Conservation (phyloP, 2,329 filamentous ascomycete genomes). For the Claviceps quebecensis region DNA sequence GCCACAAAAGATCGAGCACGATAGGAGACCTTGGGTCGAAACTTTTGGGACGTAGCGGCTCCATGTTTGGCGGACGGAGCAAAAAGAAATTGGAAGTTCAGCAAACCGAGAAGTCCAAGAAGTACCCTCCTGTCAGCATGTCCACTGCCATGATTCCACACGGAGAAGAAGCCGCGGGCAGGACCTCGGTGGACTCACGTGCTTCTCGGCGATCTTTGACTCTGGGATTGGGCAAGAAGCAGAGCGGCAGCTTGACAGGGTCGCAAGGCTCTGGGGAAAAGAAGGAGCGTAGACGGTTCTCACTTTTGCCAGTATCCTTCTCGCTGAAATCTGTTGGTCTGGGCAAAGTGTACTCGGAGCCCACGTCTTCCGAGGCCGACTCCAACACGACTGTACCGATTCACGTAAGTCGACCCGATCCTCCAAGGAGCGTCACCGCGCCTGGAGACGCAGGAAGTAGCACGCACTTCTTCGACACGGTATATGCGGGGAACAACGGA, state of each 20-base stretch:
- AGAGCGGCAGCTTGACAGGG: constrained; percentile 49
- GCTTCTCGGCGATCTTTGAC: constrained; percentile 56
- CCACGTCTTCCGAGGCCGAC: constrained; percentile 28
- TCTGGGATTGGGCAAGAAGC: constrained; percentile 54
- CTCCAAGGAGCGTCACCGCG: constrained; percentile 19
- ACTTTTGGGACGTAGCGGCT: constrained; percentile 71
- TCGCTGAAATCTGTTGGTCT: constrained; percentile 51
- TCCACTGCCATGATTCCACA: constrained; percentile 48
- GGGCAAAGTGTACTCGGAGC: constrained; percentile 32
- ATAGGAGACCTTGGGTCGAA: constrained; percentile 73
- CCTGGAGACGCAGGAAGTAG: constrained; percentile 22
- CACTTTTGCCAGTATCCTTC: constrained; percentile 50
- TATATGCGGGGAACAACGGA: constrained; percentile 23
- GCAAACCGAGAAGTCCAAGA: constrained; percentile 47
- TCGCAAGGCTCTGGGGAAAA: constrained; percentile 44
- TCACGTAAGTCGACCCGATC: constrained; percentile 26
- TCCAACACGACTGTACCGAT: constrained; percentile 40
- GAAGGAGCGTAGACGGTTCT: constrained; percentile 51
- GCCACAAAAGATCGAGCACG: constrained; percentile 59
- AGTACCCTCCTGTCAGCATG: constrained; percentile 88
- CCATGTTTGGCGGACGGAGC: constrained; percentile 55
- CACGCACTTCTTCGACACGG: constrained; percentile 26
- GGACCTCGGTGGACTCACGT: constrained; percentile 57
- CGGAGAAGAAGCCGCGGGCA: constrained; percentile 33
- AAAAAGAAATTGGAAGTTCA: constrained; percentile 34